A percentile compares a stretch with the other conserved stretches of the same genome.
These are phyloP conservation scores for Vitis rupestris DNA, from an alignment of 164 flowering plant genomes.

Conservation along the genomic window DNA sequence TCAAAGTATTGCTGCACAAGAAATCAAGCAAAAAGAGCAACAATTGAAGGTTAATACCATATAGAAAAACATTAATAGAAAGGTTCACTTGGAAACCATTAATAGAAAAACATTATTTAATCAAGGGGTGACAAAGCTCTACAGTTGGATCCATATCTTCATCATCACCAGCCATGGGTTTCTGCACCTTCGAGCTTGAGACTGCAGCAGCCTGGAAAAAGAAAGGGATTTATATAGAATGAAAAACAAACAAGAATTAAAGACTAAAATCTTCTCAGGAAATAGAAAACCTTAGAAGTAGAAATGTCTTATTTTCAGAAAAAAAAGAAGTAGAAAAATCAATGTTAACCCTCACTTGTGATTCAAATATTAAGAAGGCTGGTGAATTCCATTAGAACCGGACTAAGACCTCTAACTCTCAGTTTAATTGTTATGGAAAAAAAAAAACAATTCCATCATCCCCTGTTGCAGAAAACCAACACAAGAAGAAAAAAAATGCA, in stretches of 20 bases:
- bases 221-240: neutral
- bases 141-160: slow-evolving; percentile 98
- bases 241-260: neutral
- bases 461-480: no score
- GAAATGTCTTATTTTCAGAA: no score
- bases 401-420: no score
- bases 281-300: no score
- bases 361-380: no score
- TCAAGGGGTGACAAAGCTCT: slow-evolving; percentile 1
- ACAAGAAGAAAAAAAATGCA: no score
- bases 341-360: no score
- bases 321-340: no score
- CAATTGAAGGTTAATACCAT: neutral
- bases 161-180: slow-evolving; percentile 64
- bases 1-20: slow-evolving; percentile 86
- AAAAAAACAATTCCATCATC: no score
- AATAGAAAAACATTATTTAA: neutral
- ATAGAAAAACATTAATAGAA: neutral
- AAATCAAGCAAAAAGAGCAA: slow-evolving; percentile 3
- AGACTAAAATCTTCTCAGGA: neutral
- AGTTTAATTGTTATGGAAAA: no score
- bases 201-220: slow-evolving; percentile 49
- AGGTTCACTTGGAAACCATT: neutral
- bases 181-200: slow-evolving; percentile 40
- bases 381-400: no score